Evolutionary conservation across 2,329 filamentous ascomycete genomes (phyloP).

Genomic region (Cladosporium oxysporum): DNA sequence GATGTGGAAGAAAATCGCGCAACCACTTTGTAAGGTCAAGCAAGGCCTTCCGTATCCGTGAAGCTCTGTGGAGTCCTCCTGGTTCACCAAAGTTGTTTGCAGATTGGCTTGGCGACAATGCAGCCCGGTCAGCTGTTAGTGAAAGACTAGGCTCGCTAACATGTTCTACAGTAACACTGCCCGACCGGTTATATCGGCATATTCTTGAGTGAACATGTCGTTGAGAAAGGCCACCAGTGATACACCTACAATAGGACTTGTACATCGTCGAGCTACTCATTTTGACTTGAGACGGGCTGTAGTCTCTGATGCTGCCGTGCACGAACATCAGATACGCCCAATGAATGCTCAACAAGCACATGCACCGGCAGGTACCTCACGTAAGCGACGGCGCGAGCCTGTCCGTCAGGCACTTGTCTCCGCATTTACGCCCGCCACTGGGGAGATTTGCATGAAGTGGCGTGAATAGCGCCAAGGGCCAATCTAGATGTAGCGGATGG

Average conservation of each 20-base stretch:
- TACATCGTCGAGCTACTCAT: not conserved
- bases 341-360: not conserved
- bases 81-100: not conserved
- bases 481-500: not conserved
- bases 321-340: not conserved
- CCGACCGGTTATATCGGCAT: constrained; percentile 7
- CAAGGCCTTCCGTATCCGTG: constrained; percentile 1
- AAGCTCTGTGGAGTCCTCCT: not conserved
- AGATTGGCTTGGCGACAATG: not conserved
- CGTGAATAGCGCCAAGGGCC: not conserved
- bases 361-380: constrained; percentile 4
- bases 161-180: not conserved
- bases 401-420: not conserved
- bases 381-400: constrained; percentile 2
- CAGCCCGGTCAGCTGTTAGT: not conserved
- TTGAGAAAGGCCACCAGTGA: constrained; percentile 17
- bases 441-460: constrained; percentile 7
- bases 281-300: not conserved
- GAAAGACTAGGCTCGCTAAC: not conserved
- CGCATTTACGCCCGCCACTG: constrained; percentile 8
- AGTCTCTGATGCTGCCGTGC: not conserved
- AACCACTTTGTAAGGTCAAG: not conserved
- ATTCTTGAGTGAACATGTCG: not conserved
- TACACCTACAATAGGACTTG: not conserved
- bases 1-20: constrained; percentile 12